Conservation (phyloP, 1,284 basidiomycete genomes). For the Naganishia albida region DNA sequence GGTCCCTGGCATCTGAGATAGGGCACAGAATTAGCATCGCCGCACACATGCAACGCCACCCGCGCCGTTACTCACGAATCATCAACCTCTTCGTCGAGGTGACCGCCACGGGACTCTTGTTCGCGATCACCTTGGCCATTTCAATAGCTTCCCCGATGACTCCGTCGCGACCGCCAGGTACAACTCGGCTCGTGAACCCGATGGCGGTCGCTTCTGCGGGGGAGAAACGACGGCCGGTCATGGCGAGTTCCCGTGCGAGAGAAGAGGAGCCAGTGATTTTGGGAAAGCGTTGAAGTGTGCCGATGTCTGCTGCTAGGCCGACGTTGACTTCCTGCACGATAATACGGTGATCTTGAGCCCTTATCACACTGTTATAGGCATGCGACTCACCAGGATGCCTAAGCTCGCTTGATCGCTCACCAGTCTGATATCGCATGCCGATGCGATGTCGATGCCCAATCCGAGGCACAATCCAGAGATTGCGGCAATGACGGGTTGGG, state of each 20-base stretch:
- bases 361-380: neutral
- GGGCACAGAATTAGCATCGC: constrained; percentile 45
- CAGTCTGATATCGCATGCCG: constrained; percentile 79
- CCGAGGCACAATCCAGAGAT: constrained; percentile 76
- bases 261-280: constrained; percentile 79
- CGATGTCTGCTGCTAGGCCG: constrained; percentile 86
- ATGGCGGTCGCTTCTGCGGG: constrained; percentile 69
- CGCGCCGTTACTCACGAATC: constrained; percentile 26
- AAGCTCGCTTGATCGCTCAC: constrained; percentile 67
- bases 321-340: constrained; percentile 77
- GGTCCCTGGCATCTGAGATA: constrained; percentile 67
- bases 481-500: constrained; percentile 82
- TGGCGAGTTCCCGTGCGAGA: constrained; percentile 74
- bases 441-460: constrained; percentile 67
- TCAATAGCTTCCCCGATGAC: constrained; percentile 62
- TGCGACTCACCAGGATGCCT: constrained; percentile 45
- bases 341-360: neutral
- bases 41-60: neutral
- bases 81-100: constrained; percentile 75
- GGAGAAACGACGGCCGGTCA: constrained; percentile 72
- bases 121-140: constrained; percentile 68
- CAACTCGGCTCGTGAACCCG: constrained; percentile 75
- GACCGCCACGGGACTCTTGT: constrained; percentile 80
- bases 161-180: constrained; percentile 65
- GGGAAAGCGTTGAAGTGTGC: constrained; percentile 80